Conservation (phyloP, 2,329 filamentous ascomycete species). For the Ascochyta clinopodiicola region DNA sequence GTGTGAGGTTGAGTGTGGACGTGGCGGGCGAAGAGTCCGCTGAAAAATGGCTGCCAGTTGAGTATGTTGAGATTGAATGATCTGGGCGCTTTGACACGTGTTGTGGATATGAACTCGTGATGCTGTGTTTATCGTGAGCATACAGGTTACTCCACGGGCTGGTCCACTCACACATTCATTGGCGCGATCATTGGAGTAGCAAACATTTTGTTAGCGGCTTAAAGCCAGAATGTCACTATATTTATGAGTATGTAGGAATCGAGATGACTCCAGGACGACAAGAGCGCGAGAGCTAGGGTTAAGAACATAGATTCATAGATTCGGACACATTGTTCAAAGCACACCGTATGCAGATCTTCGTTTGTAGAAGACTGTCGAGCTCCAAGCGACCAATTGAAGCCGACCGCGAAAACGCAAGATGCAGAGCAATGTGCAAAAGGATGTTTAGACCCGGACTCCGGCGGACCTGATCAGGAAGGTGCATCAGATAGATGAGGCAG, state of each 20-base stretch:
- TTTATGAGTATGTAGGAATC: not conserved
- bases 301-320: conserved; percentile 5
- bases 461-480: conserved; percentile 11
- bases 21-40: conserved; percentile 18
- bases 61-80: not conserved
- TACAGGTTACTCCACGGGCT: not conserved
- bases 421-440: conserved; percentile 13
- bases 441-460: conserved; percentile 9
- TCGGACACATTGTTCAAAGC: conserved; percentile 13
- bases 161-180: conserved; percentile 4
- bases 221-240: conserved; percentile 1
- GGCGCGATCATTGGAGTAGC: conserved; percentile 7
- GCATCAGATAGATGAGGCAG: conserved; percentile 16
- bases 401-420: not conserved
- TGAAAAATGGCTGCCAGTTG: conserved; percentile 17
- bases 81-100: not conserved
- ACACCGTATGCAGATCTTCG: conserved; percentile 14
- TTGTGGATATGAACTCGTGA: not conserved
- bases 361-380: not conserved
- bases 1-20: conserved; percentile 11
- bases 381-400: conserved; percentile 6
- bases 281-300: not conserved
- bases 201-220: conserved; percentile 4
- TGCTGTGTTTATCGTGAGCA: conserved; percentile 3
- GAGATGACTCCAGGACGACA: not conserved